Evolutionary conservation across 805 yeast species (phyloP), one percentile per base, ranked within the genome.

Genomic region (Cyberlindnera xishuangbannaensis): DNA sequence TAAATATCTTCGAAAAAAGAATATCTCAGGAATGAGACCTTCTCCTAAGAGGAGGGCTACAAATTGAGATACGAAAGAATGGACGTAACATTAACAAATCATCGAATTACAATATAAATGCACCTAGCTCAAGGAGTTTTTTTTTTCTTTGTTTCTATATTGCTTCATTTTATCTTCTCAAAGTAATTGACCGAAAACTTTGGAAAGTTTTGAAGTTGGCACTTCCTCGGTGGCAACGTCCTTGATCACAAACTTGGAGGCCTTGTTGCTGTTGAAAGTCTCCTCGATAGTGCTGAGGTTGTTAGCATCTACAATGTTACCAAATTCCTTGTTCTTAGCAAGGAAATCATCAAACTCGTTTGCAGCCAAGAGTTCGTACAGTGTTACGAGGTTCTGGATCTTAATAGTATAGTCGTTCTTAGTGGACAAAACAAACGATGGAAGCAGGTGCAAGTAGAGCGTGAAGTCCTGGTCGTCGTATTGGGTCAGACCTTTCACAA

Each of bases 401-500:
- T 50, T 51, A 22, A 33, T 36, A 24, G 52, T 34, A 33, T 47
- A 51, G 12, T 43, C 51, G 20, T 50, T 51, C 31, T 42, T 38
- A 12, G 45, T 32, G 5, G 49, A 22, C 25, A 61, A 46, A 7
- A 61, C 61, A 23, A 58, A 55, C 10, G 69, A 51, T 15, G 74
- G 73, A 29, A 69, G 55, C 18, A 69, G 52, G 39, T 69, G 73
- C 29, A 69, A 51, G 34, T 62, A 64, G 24, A 67, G 48, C 23
- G 63, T 46, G 51, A 69, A 69, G 42, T 69, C 74, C 27, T 61
- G 51, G 27, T 63, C 55, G 35, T 55, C 53, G 45, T 64, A 69
- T 27, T 58, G 57, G 32, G 61, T 51, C 31, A 69, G 51, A 7
- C 72, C 68, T 41, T 64, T 61, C 30, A 63, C 43, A 17, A 69